A percentile compares a stretch with the other conserved stretches of the same genome.
Evolutionary conservation across 2,329 filamentous ascomycete genomes (phyloP).

Genomic region (Fusarium scirpi): DNA sequence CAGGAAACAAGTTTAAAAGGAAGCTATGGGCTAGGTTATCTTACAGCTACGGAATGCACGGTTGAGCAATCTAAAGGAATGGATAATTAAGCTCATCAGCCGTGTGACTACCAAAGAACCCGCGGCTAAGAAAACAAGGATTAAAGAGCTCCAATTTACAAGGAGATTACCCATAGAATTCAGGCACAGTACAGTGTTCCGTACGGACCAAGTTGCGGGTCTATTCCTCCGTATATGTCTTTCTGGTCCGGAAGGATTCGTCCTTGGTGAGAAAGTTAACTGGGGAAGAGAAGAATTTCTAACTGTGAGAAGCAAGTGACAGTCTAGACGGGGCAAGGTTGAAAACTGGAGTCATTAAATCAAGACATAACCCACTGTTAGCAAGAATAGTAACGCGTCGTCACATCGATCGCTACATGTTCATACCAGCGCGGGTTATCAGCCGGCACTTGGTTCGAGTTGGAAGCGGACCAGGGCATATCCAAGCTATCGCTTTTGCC

Average conservation of each 20-base stretch:
- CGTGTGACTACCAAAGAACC: constrained; percentile 24
- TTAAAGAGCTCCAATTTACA: constrained; percentile 33
- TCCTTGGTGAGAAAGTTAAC: constrained; percentile 1
- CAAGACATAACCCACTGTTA: constrained; percentile 21
- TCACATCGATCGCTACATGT: constrained; percentile 24
- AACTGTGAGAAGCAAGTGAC: not conserved
- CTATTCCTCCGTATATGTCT: constrained; percentile 5
- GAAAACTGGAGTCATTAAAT: not conserved
- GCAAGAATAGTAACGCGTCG: constrained; percentile 27
- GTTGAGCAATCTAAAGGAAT: constrained; percentile 18
- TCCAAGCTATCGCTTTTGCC: constrained; percentile 8
- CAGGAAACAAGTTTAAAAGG: not conserved
- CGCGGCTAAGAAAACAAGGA: constrained; percentile 15
- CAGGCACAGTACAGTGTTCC: not conserved
- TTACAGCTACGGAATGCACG: constrained; percentile 22
- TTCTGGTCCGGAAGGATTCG: not conserved
- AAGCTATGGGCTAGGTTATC: not conserved
- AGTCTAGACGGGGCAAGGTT: constrained; percentile 15
- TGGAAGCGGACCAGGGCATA: constrained; percentile 1
- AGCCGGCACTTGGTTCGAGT: constrained; percentile 7
- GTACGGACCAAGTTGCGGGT: not conserved
- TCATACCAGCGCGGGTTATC: constrained; percentile 17
- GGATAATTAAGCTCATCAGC: constrained; percentile 38
- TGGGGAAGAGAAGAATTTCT: not conserved
- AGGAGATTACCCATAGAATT: constrained; percentile 32